Evolutionary conservation across 805 yeast species (phyloP).

Genomic region (Komagataella ulmi): DNA sequence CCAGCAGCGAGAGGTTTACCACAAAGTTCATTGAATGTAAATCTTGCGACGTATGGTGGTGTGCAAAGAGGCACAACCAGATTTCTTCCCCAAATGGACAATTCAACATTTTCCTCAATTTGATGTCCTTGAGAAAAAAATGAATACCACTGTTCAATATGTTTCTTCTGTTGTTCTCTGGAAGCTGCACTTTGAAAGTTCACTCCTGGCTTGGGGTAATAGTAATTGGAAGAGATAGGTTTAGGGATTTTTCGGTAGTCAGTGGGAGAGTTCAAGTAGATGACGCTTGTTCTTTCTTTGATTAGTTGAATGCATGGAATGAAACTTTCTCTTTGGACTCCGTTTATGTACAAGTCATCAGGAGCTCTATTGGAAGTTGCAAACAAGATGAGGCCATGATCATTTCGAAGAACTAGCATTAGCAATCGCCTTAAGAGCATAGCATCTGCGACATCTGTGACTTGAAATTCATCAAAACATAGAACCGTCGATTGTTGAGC

Average conservation of each 20-base stretch:
- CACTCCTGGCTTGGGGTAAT: constrained; percentile 54
- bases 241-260: constrained; percentile 86
- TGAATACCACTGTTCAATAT: constrained; percentile 58
- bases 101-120: constrained; percentile 19
- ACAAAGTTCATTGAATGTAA: constrained; percentile 76
- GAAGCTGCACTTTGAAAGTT: constrained; percentile 38
- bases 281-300: constrained; percentile 61
- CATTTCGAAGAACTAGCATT: constrained; percentile 49
- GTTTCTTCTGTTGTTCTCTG: constrained; percentile 37
- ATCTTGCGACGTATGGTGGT: constrained; percentile 78
- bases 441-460: constrained; percentile 97
- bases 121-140: constrained; percentile 58
- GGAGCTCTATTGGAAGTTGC: constrained; percentile 96
- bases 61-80: constrained; percentile 63
- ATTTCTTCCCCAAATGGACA: constrained; percentile 81
- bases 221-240: constrained; percentile 72
- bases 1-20: constrained; percentile 88
- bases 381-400: constrained; percentile 77
- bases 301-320: constrained; percentile 83
- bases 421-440: constrained; percentile 79
- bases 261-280: constrained; percentile 77
- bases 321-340: constrained; percentile 84
- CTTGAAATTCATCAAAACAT: constrained; percentile 96
- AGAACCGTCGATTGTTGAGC: constrained; percentile 64
- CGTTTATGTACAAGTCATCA: constrained; percentile 83